Conservation (phyloP, 2,329 filamentous ascomycete species). For the Aspergillus intermedius region DNA sequence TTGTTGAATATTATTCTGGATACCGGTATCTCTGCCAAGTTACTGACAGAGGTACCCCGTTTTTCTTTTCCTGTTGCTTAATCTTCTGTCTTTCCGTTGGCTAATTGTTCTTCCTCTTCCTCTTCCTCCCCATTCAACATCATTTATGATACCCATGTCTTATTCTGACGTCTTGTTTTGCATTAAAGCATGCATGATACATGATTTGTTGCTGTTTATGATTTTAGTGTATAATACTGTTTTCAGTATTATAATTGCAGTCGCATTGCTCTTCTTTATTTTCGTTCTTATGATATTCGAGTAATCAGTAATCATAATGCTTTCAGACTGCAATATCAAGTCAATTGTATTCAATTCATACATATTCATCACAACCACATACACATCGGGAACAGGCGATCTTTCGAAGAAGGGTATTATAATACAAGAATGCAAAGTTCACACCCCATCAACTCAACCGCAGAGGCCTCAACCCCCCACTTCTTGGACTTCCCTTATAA, state of each 20-base stretch:
- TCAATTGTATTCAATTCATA: too few relatives aligned
- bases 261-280: too few relatives aligned
- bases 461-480: conserved; percentile 24
- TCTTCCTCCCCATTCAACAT: background rate
- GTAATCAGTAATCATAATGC: too few relatives aligned
- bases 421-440: background rate
- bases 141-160: conserved; percentile 21
- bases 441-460: conserved; percentile 4
- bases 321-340: too few relatives aligned
- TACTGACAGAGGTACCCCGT: background rate
- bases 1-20: conserved; percentile 2
- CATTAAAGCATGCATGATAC: conserved; percentile 5
- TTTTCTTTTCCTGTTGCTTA: conserved; percentile 1
- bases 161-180: conserved; percentile 8
- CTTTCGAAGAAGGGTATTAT: background rate
- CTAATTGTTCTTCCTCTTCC: background rate
- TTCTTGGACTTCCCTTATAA: conserved; percentile 21
- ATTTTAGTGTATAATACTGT: too few relatives aligned
- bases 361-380: too few relatives aligned
- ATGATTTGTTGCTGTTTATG: conserved; percentile 1
- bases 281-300: too few relatives aligned
- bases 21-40: background rate
- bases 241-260: too few relatives aligned
- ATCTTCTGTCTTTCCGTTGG: too few relatives aligned
- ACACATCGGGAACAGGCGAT: background rate